Evolutionary conservation across 2,329 filamentous ascomycete genomes (phyloP).

Genomic region (Ambrosiella cleistominuta): DNA sequence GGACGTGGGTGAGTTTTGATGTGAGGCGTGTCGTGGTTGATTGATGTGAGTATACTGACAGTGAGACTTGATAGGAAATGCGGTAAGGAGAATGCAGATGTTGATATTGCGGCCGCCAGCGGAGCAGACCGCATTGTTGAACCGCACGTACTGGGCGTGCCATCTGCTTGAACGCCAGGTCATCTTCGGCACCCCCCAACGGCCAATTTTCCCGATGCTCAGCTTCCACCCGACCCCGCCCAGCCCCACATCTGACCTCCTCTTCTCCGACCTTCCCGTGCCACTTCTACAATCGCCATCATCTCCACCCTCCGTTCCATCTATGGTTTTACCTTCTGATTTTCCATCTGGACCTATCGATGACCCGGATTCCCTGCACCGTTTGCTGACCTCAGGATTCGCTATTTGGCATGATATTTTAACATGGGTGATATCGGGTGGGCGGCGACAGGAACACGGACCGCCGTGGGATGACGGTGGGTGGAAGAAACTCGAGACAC

Average conservation of each 20-base stretch:
- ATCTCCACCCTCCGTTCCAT: no score
- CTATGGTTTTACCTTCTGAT: no score
- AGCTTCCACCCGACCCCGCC: conserved; percentile 19
- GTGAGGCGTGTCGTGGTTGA: background rate
- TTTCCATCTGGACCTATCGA: conserved; percentile 13
- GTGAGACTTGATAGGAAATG: no score
- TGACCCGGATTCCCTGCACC: conserved; percentile 17
- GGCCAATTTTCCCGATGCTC: conserved; percentile 22
- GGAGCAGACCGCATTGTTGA: conserved; percentile 1
- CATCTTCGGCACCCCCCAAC: conserved; percentile 25
- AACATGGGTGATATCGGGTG: conserved; percentile 26
- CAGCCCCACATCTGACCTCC: conserved; percentile 22
- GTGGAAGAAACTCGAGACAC: conserved; percentile 19
- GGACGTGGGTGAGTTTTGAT: background rate
- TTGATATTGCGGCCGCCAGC: no score
- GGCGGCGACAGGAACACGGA: conserved; percentile 24
- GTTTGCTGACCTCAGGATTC: conserved; percentile 23
- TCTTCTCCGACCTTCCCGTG: conserved; percentile 20
- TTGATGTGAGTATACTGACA: no score
- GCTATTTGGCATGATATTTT: conserved; percentile 27
- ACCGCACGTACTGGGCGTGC: conserved; percentile 26
- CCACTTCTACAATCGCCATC: conserved; percentile 10
- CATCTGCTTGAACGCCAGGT: conserved; percentile 29
- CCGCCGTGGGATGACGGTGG: conserved; percentile 21
- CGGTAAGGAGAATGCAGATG: no score